Evolutionary conservation across 768 basidiomycete genomes (phyloP).

Genomic region (Cystobasidium tubakii): DNA sequence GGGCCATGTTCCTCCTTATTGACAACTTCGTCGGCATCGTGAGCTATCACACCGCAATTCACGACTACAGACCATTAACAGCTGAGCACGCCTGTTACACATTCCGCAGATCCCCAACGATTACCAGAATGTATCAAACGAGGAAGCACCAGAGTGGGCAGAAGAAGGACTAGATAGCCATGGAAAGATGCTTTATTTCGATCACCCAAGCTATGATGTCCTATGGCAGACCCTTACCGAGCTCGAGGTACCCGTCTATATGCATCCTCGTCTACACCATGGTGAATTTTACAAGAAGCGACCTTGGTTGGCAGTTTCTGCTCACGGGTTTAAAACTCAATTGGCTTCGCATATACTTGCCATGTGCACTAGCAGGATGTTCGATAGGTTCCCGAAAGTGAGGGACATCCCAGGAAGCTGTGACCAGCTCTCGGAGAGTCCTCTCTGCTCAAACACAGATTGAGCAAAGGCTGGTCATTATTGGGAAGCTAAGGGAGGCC

Average conservation of each 20-base stretch:
- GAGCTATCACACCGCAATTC: too few relatives aligned
- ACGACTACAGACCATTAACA: too few relatives aligned
- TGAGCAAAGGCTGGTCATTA: too few relatives aligned
- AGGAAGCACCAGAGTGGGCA: slow-evolving; percentile 26
- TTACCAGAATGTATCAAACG: slow-evolving; percentile 29
- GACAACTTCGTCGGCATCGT: slow-evolving; percentile 15
- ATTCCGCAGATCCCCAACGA: slow-evolving; percentile 28
- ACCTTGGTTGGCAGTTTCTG: slow-evolving; percentile 21
- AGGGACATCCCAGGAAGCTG: too few relatives aligned
- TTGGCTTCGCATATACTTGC: slow-evolving; percentile 28
- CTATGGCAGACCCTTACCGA: slow-evolving; percentile 11
- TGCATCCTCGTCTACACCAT: slow-evolving; percentile 22
- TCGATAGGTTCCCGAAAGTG: slow-evolving; percentile 27
- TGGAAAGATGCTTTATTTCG: slow-evolving; percentile 36
- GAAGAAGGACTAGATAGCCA: background rate
- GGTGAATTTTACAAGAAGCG: slow-evolving; percentile 23
- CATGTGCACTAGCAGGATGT: slow-evolving; percentile 11
- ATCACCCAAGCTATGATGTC: slow-evolving; percentile 34
- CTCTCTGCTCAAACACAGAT: too few relatives aligned
- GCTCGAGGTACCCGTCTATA: slow-evolving; percentile 28
- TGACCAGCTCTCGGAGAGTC: too few relatives aligned
- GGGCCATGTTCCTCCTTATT: background rate
- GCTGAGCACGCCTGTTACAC: background rate
- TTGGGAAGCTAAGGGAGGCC: too few relatives aligned
- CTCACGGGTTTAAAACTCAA: slow-evolving; percentile 28